phyloP scores from a whole-genome alignment of 176 grass and related monocot genomes.

The Oropetium thomaeum region DNA sequence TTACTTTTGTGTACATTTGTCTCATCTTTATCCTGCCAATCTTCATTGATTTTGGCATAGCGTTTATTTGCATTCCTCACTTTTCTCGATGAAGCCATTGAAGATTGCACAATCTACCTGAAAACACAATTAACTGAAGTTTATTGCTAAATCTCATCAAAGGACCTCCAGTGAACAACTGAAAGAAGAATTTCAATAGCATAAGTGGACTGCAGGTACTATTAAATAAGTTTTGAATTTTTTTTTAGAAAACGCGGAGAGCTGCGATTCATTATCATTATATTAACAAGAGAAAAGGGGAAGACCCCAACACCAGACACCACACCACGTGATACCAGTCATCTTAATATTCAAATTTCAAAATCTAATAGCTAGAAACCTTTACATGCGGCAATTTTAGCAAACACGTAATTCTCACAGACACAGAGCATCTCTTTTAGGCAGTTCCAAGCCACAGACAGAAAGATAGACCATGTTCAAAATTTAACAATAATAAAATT shows the following conservation, averaged over 20 bases:
- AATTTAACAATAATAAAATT: not conserved
- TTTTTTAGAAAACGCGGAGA: no score
- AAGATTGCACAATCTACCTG: conserved; percentile 17
- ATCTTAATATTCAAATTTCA: not conserved
- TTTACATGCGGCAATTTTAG: not conserved
- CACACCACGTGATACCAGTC: no score
- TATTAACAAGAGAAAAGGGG: no score
- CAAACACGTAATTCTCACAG: not conserved
- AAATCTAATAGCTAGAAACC: not conserved
- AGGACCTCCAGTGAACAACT: not conserved
- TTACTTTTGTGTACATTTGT: conserved; percentile 55
- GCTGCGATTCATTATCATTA: no score
- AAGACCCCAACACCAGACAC: no score
- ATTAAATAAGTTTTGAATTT: not conserved
- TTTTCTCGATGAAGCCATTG: conserved; percentile 92
- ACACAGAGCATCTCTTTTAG: not conserved
- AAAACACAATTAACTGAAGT: conserved; percentile 22
- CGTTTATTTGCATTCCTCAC: conserved; percentile 72
- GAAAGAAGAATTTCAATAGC: not conserved
- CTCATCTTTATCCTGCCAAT: conserved; percentile 72
- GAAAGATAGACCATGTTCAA: not conserved
- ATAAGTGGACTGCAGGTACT: conserved; percentile 1
- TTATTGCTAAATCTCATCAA: conserved; percentile 12
- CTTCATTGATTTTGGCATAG: conserved; percentile 79
- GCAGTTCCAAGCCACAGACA: not conserved